phyloP scores from a whole-genome alignment of 2,329 filamentous ascomycete genomes.

The Grosmannia serpens region DNA sequence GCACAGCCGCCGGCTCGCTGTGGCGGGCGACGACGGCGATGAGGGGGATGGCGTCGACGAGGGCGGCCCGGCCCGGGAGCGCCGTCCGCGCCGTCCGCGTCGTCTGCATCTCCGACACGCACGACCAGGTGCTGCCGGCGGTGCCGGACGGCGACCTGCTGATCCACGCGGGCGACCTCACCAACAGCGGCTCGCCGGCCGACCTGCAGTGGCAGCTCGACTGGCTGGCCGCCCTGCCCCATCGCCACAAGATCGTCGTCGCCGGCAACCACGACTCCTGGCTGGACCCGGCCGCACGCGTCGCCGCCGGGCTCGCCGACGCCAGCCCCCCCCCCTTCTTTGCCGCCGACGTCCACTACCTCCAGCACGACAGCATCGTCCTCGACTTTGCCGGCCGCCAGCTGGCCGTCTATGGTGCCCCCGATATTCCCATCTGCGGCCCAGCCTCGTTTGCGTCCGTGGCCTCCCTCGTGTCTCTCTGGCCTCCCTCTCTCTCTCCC shows the following conservation, averaged over 20 bases:
- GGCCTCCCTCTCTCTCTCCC: background rate
- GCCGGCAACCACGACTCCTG: slow-evolving; percentile 84
- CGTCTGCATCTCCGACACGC: slow-evolving; percentile 86
- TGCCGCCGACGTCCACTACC: slow-evolving; percentile 54
- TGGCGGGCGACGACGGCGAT: slow-evolving; percentile 56
- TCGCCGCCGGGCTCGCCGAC: slow-evolving; percentile 33
- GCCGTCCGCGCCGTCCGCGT: slow-evolving; percentile 51
- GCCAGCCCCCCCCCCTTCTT: slow-evolving; percentile 43
- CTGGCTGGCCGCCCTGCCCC: slow-evolving; percentile 66
- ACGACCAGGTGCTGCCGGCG: slow-evolving; percentile 49
- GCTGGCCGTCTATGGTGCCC: slow-evolving; percentile 67
- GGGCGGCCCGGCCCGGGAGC: background rate
- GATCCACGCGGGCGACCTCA: slow-evolving; percentile 82
- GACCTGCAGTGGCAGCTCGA: slow-evolving; percentile 76
- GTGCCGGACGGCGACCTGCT: slow-evolving; percentile 73
- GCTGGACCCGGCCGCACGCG: slow-evolving; percentile 58
- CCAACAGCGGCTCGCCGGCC: slow-evolving; percentile 55
- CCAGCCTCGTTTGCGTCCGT: slow-evolving; percentile 50
- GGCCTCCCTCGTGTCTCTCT: background rate
- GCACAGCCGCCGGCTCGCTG: slow-evolving; percentile 47
- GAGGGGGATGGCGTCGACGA: background rate
- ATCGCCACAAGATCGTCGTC: slow-evolving; percentile 70
- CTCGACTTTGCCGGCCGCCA: slow-evolving; percentile 48
- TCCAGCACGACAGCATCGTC: slow-evolving; percentile 56
- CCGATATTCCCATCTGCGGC: slow-evolving; percentile 69